These are phyloP conservation scores for Huiozyma naganishii DNA, from an alignment of 805 yeast species.

Conservation along the genomic window DNA sequence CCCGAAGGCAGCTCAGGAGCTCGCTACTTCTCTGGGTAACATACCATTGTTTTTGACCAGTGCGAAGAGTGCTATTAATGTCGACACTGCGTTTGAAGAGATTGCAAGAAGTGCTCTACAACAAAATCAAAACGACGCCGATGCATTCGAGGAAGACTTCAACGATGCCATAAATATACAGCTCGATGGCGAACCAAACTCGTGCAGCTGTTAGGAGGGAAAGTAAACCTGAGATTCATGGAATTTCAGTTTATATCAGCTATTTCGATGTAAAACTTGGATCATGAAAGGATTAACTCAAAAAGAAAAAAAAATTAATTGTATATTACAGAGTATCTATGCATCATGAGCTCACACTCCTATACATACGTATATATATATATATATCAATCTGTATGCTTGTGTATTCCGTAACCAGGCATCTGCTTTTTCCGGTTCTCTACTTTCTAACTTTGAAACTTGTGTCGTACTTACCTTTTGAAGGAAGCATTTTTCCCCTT, in stretches of 20 bases:
- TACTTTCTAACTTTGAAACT: too few species aligned
- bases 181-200: constrained; percentile 67
- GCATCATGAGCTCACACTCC: not conserved
- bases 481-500: constrained; percentile 23
- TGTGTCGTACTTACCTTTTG: constrained; percentile 10
- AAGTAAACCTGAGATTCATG: not conserved
- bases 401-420: too few species aligned
- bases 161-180: constrained; percentile 94
- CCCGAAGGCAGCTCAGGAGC: constrained; percentile 48
- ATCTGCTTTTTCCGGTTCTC: too few species aligned
- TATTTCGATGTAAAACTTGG: too few species aligned
- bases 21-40: constrained; percentile 56
- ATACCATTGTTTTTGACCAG: constrained; percentile 93
- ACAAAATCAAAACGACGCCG: constrained; percentile 61
- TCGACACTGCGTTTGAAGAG: constrained; percentile 91
- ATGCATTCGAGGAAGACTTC: constrained; percentile 86
- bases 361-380: not conserved
- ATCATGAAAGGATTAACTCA: not conserved
- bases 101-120: constrained; percentile 92
- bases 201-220: constrained; percentile 54
- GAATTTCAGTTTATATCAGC: not conserved
- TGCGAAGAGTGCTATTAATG: constrained; percentile 93
- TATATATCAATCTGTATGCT: too few species aligned
- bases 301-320: not conserved
- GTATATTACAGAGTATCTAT: not conserved